phyloP scores from a whole-genome alignment of 345 rosid genomes.

The Gossypium thurberi region DNA sequence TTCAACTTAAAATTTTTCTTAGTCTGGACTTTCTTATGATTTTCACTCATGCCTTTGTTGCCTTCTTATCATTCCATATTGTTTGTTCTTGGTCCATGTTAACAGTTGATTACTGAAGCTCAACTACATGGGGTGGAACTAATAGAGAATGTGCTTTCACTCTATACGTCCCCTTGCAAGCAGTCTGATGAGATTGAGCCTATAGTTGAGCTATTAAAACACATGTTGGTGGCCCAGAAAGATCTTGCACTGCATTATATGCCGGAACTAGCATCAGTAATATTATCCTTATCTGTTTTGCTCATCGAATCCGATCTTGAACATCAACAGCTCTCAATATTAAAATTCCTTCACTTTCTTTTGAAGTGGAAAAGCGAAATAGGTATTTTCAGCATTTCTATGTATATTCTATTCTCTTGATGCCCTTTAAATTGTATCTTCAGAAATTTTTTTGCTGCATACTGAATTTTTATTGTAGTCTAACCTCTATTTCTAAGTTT shows the following conservation, averaged over 20 bases:
- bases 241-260: constrained; percentile 53
- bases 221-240: constrained; percentile 53
- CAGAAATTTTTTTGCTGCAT: constrained; percentile 1
- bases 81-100: constrained; percentile 15
- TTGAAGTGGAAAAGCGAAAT: constrained; percentile 64
- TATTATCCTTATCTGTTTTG: constrained; percentile 46
- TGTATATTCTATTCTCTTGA: constrained; percentile 14
- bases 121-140: constrained; percentile 57
- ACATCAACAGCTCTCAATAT: constrained; percentile 65
- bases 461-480: neutral
- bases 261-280: constrained; percentile 42
- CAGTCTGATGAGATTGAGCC: constrained; percentile 35
- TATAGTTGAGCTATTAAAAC: constrained; percentile 50
- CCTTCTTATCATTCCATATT: neutral
- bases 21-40: neutral
- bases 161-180: constrained; percentile 31
- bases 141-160: constrained; percentile 44
- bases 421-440: neutral
- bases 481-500: constrained; percentile 5
- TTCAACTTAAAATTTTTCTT: neutral
- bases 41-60: neutral
- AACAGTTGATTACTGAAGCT: constrained; percentile 44
- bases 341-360: constrained; percentile 58
- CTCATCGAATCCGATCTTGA: constrained; percentile 67
- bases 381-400: constrained; percentile 36